Evolutionary conservation across 1,284 basidiomycete genomes (phyloP), one percentile per base, ranked within the genome.

Genomic region (Neolentinus lepideus): DNA sequence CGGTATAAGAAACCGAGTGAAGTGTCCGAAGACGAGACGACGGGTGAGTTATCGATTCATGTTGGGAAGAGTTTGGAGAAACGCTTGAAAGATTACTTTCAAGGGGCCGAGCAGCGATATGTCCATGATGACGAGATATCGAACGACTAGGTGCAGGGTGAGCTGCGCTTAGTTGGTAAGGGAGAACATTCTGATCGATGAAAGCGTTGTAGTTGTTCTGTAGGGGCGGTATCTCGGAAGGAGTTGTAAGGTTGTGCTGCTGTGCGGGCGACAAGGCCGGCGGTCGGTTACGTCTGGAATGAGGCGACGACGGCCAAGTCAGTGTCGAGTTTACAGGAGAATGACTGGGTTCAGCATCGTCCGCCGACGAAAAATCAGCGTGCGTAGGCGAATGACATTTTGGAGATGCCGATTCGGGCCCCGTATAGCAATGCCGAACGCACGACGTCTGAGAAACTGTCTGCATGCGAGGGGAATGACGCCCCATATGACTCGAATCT

Each of bases 1-100:
- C 70, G 59, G 70, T 72, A 53, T 66, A 68, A 56, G 77, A 78
- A 60, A 80, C 75, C 68, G 74, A 73, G 53, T 72, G 68, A 51
- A 68, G 66, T 67, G 76, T 75, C 75, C 70, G 64, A 66, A 65
- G 75, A 76, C 77, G 73, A 62, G 62, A 48, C 54, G 66, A 57
- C 43, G 60, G 58, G 16, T 57, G 60, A 61, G 71, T 76, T 77
- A 80, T 64, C 69, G 76, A 67, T 58, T 56, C 79, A 81, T 81
- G 62, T 62, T 71, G 70, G 63, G 66, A n/a, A 43, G 38, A 53
- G 60, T 21, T 52, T 36, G 71, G 64, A 59, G 66, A 65, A 56
- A 62, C 58, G 62, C 72, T 71, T 69, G 75, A 69, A 69, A 75
- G 72, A 67, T 57, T 59, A 71, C 72, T 73, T 72, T 68, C 75